A percentile compares a stretch with the other conserved stretches of the same genome.
phyloP scores from a whole-genome alignment of 768 basidiomycete genomes.

The Rhodotorula babjevae region DNA sequence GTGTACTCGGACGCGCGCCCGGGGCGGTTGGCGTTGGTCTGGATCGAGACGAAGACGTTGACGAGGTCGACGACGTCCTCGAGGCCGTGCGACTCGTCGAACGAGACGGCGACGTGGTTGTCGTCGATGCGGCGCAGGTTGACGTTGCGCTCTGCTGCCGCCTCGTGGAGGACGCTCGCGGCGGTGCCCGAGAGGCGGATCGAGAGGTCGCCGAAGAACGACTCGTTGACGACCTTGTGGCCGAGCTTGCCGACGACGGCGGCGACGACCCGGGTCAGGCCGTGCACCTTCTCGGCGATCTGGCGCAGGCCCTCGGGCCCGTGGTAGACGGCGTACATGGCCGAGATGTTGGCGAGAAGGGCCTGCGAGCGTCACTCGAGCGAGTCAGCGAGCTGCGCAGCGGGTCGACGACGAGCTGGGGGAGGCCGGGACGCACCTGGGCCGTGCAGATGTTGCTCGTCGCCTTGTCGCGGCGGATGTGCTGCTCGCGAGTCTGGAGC shows the following conservation, averaged over 20 bases:
- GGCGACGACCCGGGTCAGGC: constrained; percentile 72
- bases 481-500: constrained; percentile 70
- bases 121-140: constrained; percentile 77
- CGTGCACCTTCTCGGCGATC: constrained; percentile 87
- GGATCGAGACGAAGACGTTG: constrained; percentile 72
- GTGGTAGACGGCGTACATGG: constrained; percentile 92
- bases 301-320: constrained; percentile 76
- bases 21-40: constrained; percentile 20
- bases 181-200: constrained; percentile 57
- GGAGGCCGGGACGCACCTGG: constrained; percentile 12
- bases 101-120: constrained; percentile 72
- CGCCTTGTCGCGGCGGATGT: constrained; percentile 81
- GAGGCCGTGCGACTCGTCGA: constrained; percentile 82
- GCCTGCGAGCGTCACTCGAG: constrained; percentile 57
- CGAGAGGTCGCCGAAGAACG: constrained; percentile 87
- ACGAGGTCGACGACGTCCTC: constrained; percentile 70
- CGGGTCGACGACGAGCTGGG: background rate
- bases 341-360: constrained; percentile 96
- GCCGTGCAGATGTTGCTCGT: constrained; percentile 98
- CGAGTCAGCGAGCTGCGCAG: background rate
- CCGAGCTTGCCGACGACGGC: constrained; percentile 65
- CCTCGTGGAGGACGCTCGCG: constrained; percentile 63
- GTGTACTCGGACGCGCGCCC: constrained; percentile 35
- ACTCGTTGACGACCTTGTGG: constrained; percentile 58
- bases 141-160: constrained; percentile 62